Base-by-base conservation (phyloP, 176 grass and related monocot species). In the Tuctoria greenei region DNA sequence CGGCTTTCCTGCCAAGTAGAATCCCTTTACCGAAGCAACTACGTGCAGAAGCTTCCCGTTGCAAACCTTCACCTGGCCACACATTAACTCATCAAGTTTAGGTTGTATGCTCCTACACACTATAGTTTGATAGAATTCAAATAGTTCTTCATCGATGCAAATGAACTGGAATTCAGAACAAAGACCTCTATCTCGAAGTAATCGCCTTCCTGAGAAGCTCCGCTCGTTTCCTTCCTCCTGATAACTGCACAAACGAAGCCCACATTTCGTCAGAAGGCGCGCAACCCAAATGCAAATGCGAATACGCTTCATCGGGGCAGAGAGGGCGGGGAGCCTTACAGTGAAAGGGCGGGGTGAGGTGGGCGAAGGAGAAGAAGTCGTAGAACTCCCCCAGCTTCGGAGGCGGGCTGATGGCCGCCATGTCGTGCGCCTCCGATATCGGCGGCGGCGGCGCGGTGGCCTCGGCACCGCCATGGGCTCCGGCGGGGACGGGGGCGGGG, bases 351-450 rank as follows among this genome's bases (percentile, higher is more conserved):
- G 92, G 80, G 3, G 80, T 86, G 75, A 99, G 61, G 50, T 99
- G 83, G 11, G 89, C 75, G 87, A 99, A 92, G 68, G 96, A 99
- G 92, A 99, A 90, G 92, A 99, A 99, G 57, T 99, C 92, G 72
- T 99, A 99, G 85, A 99, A 99, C 38, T 99, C 89, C 23, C 89
- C 83, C 14, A 99, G 85, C 87, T 85, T 99, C 10, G 96, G 85
- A 63, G 89, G 82, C 39, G 87, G 87, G 5, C 81, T 81, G 72
- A 99, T 99, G 63, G 96, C 92, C 27, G 82, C 82, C 96, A 99
- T 99, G 85, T 99, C 95, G 74, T 95, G 89, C 82, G 82, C 83
- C 76, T 88, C 89, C 51, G 95, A 99, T 46, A 99, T 99, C 43
- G 87, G 45, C 12, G 91, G 95, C n/a, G 71, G 45, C 10, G 3